Evolutionary conservation across 1,284 basidiomycete species (phyloP).

Genomic region (Acaromyces ingoldii): DNA sequence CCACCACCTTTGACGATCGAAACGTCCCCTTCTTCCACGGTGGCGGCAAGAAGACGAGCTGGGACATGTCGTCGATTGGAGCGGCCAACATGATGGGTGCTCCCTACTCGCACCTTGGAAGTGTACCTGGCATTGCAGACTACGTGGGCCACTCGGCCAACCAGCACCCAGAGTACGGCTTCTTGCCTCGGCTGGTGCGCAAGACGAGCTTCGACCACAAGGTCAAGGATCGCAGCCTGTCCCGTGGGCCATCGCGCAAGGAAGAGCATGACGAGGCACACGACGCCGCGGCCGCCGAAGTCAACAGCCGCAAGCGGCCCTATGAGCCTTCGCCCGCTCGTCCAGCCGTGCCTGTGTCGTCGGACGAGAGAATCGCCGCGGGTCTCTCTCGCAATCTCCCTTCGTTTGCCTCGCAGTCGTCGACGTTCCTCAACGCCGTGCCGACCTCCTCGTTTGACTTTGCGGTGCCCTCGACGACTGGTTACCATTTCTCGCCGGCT

Average conservation of each 20-base stretch:
- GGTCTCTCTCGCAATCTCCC: constrained; percentile 46
- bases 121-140: constrained; percentile 47
- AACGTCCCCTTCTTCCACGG: constrained; percentile 9
- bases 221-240: constrained; percentile 43
- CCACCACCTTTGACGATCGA: constrained; percentile 9
- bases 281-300: constrained; percentile 2
- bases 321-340: constrained; percentile 42
- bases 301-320: constrained; percentile 41
- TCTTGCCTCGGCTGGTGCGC: constrained; percentile 46
- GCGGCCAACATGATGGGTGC: constrained; percentile 35
- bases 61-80: constrained; percentile 40
- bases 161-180: constrained; percentile 50
- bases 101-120: constrained; percentile 40
- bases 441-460: constrained; percentile 39
- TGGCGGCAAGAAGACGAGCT: constrained; percentile 14
- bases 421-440: constrained; percentile 23
- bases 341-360: constrained; percentile 33
- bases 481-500: neutral
- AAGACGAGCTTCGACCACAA: constrained; percentile 52
- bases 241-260: constrained; percentile 25
- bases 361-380: constrained; percentile 45
- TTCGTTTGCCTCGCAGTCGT: constrained; percentile 20
- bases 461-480: constrained; percentile 17
- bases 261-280: neutral
- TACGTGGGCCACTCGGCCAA: constrained; percentile 44